Evolutionary conservation across 2,329 filamentous ascomycete genomes (phyloP).

Genomic region (Cadophora sp.): DNA sequence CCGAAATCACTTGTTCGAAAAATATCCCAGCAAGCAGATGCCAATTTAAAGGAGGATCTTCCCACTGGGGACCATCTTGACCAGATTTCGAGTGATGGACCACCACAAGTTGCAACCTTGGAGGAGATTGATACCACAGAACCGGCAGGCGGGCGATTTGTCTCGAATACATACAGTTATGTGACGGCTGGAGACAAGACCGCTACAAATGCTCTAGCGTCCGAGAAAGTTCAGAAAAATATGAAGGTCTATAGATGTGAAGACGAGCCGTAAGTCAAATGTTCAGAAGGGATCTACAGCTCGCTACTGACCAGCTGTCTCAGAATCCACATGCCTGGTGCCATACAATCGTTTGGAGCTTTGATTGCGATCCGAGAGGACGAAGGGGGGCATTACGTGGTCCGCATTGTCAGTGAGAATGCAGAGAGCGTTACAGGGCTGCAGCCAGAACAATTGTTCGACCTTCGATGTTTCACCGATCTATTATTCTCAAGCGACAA

Average conservation of each 20-base stretch:
- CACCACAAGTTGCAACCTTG: conserved; percentile 17
- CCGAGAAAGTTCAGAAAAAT: neutral
- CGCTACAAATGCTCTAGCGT: neutral
- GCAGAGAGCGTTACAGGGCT: conserved; percentile 31
- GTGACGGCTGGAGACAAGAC: conserved; percentile 5
- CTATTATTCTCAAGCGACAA: conserved; percentile 31
- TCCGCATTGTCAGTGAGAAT: conserved; percentile 37
- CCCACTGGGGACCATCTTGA: neutral
- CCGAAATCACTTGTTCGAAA: conserved; percentile 1
- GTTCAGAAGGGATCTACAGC: neutral
- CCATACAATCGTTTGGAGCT: conserved; percentile 36
- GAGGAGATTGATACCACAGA: conserved; percentile 6
- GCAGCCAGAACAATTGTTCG: conserved; percentile 33
- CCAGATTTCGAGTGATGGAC: conserved; percentile 1
- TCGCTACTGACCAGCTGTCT: neutral
- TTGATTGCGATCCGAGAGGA: conserved; percentile 36
- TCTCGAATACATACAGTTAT: conserved; percentile 25
- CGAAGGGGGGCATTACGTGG: conserved; percentile 25
- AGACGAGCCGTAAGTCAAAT: conserved; percentile 31
- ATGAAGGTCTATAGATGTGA: conserved; percentile 34
- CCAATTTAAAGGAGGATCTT: neutral
- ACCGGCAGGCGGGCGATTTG: conserved; percentile 19
- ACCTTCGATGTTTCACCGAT: conserved; percentile 36
- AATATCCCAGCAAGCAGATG: neutral
- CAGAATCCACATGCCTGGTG: conserved; percentile 37